Evolutionary conservation across 768 basidiomycete species (phyloP).

Genomic region (Suillus subaureus): DNA sequence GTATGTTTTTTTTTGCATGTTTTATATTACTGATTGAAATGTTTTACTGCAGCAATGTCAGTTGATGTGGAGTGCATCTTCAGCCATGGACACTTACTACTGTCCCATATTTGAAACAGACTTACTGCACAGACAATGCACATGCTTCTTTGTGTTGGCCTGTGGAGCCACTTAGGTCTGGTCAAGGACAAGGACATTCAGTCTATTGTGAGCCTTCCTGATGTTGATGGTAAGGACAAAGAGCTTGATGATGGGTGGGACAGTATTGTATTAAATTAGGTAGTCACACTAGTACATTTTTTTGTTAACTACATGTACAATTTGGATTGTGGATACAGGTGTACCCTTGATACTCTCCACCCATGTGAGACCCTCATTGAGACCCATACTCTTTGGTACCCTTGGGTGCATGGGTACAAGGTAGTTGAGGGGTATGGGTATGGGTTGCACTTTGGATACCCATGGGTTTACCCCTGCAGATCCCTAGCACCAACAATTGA

Average conservation of each 20-base stretch:
- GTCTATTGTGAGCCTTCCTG: background rate
- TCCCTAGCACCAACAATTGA: no score
- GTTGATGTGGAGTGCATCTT: slow-evolving; percentile 32
- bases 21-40: background rate
- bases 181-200: slow-evolving; percentile 26
- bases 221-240: background rate
- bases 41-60: slow-evolving; percentile 30
- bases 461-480: no score
- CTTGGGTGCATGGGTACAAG: no score
- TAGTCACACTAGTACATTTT: no score
- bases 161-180: slow-evolving; percentile 29
- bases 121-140: slow-evolving; percentile 28
- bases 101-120: slow-evolving; percentile 26
- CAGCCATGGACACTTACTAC: slow-evolving; percentile 25
- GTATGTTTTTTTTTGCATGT: background rate
- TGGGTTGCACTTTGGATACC: no score
- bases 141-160: slow-evolving; percentile 33
- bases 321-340: no score
- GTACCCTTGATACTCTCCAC: no score
- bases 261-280: background rate
- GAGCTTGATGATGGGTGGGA: background rate
- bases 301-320: no score
- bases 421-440: no score
- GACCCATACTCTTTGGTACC: no score
- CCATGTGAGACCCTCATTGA: no score